Evolutionary conservation across 2,329 filamentous ascomycete genomes (phyloP).

Genomic region (Microcyclospora tardicrescens): DNA sequence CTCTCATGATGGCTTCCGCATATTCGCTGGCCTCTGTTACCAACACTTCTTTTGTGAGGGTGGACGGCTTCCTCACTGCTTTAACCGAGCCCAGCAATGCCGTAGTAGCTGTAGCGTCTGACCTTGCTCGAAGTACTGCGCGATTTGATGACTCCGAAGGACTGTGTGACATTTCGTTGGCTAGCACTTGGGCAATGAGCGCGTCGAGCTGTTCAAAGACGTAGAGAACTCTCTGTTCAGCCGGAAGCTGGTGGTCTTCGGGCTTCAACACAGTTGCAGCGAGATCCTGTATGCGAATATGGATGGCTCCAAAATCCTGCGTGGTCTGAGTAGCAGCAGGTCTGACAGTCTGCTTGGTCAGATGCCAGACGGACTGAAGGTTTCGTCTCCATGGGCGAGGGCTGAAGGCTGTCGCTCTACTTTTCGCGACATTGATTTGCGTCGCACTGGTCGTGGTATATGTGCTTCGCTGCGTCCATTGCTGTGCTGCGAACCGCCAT

Average conservation of each 20-base stretch:
- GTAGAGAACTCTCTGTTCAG: constrained; percentile 20
- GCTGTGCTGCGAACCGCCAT: background rate
- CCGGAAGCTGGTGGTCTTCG: constrained; percentile 12
- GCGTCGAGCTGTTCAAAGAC: constrained; percentile 21
- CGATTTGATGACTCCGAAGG: background rate
- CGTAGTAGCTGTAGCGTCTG: constrained; percentile 35
- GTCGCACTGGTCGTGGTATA: background rate
- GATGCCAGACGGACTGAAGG: too few species aligned
- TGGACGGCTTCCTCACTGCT: constrained; percentile 18
- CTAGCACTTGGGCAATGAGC: constrained; percentile 14
- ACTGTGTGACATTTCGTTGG: constrained; percentile 6
- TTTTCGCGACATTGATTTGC: background rate
- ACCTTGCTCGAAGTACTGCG: too few species aligned
- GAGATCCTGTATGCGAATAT: constrained; percentile 19
- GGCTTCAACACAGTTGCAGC: constrained; percentile 12
- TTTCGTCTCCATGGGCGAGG: constrained; percentile 1
- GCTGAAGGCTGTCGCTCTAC: background rate
- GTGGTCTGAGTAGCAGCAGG: background rate
- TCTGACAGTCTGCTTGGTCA: too few species aligned
- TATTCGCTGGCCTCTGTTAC: constrained; percentile 36
- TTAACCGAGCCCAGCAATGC: constrained; percentile 39
- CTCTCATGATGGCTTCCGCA: constrained; percentile 57
- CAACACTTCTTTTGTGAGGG: constrained; percentile 24
- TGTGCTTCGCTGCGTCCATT: constrained; percentile 1
- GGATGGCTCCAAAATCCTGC: constrained; percentile 11